phyloP scores from a whole-genome alignment of 1,139 yeast species.

The Hyphopichia burtonii region DNA sequence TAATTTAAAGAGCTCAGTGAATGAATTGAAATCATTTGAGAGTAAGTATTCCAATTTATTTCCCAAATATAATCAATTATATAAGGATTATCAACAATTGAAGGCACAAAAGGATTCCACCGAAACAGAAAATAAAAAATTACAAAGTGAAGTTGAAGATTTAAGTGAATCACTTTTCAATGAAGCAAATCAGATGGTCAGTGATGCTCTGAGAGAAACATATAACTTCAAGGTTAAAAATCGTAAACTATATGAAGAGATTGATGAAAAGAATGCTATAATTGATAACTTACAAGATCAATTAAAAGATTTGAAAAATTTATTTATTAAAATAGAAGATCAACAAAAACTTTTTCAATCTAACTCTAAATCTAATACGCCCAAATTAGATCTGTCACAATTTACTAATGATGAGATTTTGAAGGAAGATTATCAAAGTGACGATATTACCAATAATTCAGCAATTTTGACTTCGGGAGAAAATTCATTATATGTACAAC shows the following conservation, averaged over 20 bases:
- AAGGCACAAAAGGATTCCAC: constrained; percentile 45
- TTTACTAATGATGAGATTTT: constrained; percentile 1
- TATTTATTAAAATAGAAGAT: constrained; percentile 40
- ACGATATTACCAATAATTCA: background rate
- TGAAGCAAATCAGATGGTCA: constrained; percentile 81
- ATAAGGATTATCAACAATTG: constrained; percentile 30
- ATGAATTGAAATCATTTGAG: constrained; percentile 16
- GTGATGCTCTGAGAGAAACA: constrained; percentile 63
- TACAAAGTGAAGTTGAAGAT: constrained; percentile 75
- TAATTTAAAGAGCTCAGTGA: constrained; percentile 19
- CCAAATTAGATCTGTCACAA: constrained; percentile 6
- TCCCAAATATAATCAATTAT: constrained; percentile 28
- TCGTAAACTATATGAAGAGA: constrained; percentile 58
- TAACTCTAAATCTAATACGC: constrained; percentile 10
- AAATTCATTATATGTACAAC: constrained; percentile 9
- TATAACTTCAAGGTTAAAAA: constrained; percentile 53
- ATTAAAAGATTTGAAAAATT: constrained; percentile 62
- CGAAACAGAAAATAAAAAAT: constrained; percentile 55
- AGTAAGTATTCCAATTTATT: constrained; percentile 29
- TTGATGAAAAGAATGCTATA: constrained; percentile 70
- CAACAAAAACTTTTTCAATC: constrained; percentile 16
- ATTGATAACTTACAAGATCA: constrained; percentile 69
- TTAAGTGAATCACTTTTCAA: constrained; percentile 71
- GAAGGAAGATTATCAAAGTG: constrained; percentile 1
- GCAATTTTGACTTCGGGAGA: background rate